phyloP scores from a whole-genome alignment of 2,329 filamentous ascomycete genomes.

The Sarocladiaceae sp. region DNA sequence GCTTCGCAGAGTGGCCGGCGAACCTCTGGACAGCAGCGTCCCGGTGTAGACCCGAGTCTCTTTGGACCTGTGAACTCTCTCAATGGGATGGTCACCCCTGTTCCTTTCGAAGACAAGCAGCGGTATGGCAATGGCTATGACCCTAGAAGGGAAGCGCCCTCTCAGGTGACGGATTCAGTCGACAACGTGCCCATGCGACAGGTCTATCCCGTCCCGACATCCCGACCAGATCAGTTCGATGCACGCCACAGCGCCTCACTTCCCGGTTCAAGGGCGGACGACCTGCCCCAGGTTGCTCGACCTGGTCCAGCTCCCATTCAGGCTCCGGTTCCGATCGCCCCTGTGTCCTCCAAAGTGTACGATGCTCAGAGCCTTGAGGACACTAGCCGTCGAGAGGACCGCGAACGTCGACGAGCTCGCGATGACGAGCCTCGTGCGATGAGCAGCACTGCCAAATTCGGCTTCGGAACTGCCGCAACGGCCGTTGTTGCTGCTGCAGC shows the following conservation, averaged over 20 bases:
- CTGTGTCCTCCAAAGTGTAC: conserved; percentile 65
- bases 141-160: background rate
- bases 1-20: conserved; percentile 8
- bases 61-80: conserved; percentile 59
- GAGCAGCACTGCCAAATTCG: conserved; percentile 32
- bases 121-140: background rate
- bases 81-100: conserved; percentile 41
- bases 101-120: conserved; percentile 19
- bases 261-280: conserved; percentile 33
- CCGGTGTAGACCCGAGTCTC: conserved; percentile 49
- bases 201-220: conserved; percentile 60
- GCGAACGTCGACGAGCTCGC: background rate
- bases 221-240: conserved; percentile 59
- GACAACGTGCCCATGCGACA: conserved; percentile 43
- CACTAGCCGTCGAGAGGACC: conserved; percentile 25
- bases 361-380: conserved; percentile 38
- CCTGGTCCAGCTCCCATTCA: conserved; percentile 66
- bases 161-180: background rate
- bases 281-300: conserved; percentile 33
- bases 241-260: conserved; percentile 34
- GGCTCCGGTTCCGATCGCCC: conserved; percentile 73
- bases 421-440: conserved; percentile 15
- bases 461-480: conserved; percentile 43
- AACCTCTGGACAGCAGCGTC: conserved; percentile 24
- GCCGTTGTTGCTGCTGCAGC: conserved; percentile 37